Conservation (phyloP, 2,329 filamentous ascomycete species). For the Epichloe uncinata region DNA sequence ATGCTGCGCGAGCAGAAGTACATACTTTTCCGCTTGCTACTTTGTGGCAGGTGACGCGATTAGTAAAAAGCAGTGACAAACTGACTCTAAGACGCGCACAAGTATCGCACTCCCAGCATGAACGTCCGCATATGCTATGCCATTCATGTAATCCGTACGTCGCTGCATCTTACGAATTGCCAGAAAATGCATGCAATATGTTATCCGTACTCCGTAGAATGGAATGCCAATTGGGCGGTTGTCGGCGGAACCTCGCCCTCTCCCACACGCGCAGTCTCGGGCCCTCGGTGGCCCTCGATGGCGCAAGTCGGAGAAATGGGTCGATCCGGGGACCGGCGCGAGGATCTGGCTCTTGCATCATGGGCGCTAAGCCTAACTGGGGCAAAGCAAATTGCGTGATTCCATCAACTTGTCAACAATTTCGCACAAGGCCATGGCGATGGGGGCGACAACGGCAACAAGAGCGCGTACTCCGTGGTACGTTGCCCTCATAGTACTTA, state of each 20-base stretch:
- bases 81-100: conserved; percentile 19
- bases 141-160: too few species aligned
- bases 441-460: background rate
- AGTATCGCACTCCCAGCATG: conserved; percentile 12
- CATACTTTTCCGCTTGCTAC: background rate
- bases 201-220: too few species aligned
- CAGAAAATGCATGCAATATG: background rate
- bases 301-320: conserved; percentile 7
- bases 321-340: conserved; percentile 6
- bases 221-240: background rate
- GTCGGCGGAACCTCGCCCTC: conserved; percentile 6
- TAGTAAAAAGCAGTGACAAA: background rate
- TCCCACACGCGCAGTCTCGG: background rate
- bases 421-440: conserved; percentile 6
- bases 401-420: conserved; percentile 24
- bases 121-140: too few species aligned
- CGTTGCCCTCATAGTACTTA: too few species aligned
- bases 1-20: too few species aligned
- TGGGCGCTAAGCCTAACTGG: conserved; percentile 17
- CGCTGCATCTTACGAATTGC: too few species aligned
- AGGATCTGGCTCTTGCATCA: conserved; percentile 13
- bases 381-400: conserved; percentile 27
- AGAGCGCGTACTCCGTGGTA: too few species aligned
- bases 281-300: conserved; percentile 1
- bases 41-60: background rate